Percentiles rank a stretch among this genome's conserved stretches.
Conservation (phyloP, 306 rosid species). For the Prunus padus region DNA sequence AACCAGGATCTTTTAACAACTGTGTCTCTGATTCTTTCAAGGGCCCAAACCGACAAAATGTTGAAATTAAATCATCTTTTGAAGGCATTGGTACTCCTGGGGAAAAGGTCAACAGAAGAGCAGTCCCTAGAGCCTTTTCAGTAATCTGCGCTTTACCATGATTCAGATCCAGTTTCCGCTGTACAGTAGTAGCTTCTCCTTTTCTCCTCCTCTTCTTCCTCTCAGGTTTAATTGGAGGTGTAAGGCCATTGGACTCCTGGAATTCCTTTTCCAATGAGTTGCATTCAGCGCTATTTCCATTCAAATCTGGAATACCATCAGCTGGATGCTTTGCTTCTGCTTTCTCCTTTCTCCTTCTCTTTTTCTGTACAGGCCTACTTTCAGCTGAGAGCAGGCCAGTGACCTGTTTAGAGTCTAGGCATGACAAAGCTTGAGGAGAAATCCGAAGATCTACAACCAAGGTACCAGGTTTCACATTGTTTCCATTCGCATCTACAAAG, state of each 20-base stretch:
- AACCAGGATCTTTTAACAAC: slow-evolving; percentile 37
- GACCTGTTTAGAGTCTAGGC: slow-evolving; percentile 11
- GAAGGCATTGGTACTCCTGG: slow-evolving; percentile 61
- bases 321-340: slow-evolving; percentile 29
- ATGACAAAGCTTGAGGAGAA: slow-evolving; percentile 9
- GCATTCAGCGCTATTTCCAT: slow-evolving; percentile 43
- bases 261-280: slow-evolving; percentile 32
- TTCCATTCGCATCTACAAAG: slow-evolving; percentile 14
- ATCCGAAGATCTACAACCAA: slow-evolving; percentile 40
- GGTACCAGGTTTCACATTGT: slow-evolving; percentile 31
- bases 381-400: slow-evolving; percentile 4
- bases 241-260: slow-evolving; percentile 30
- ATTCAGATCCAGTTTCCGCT: slow-evolving; percentile 9
- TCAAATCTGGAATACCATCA: slow-evolving; percentile 65
- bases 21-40: slow-evolving; percentile 62
- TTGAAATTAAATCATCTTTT: slow-evolving; percentile 54
- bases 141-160: slow-evolving; percentile 29
- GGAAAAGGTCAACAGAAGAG: slow-evolving; percentile 62
- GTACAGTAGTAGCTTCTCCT: slow-evolving; percentile 26
- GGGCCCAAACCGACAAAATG: slow-evolving; percentile 75
- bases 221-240: slow-evolving; percentile 37
- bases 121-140: slow-evolving; percentile 45
- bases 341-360: slow-evolving; percentile 46
- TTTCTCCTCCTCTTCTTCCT: slow-evolving; percentile 38
- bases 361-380: slow-evolving; percentile 27